Evolutionary conservation across 2,329 filamentous ascomycete genomes (phyloP), one percentile per base, ranked within the genome.

Genomic region (Alternaria triticina): DNA sequence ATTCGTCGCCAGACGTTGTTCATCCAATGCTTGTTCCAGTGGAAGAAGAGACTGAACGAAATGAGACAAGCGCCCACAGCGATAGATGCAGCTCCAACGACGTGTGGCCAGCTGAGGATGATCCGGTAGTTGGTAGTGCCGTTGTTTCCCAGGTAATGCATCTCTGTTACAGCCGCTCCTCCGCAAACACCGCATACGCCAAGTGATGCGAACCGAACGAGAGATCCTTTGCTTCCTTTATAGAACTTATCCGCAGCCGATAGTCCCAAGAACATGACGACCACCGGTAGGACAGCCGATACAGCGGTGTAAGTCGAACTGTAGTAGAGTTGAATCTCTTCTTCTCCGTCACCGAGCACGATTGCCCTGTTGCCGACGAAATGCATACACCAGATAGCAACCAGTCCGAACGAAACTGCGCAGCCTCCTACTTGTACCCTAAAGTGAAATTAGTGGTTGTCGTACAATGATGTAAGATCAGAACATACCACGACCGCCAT

Each of bases 101-200:
- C 86, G 73, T 89, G 88, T 22, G 80, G 81, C 13, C 82, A 74
- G 4, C 81, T 78, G 70, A 94, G 94, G 11, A 83, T 80, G 70
- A 91, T 90, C 5, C 76, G 80, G 74, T 96, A 97, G 76, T 96
- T 95, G 27, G 85, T 85, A 65, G 95, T 93, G 33, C 92, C 93
- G 30, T 91, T 87, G 75, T 96, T 94, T n/a, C 92, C 92, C 17
- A 95, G 83, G 73, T 96, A 96, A 77, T 96, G 92, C 93, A 96
- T 96, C 30, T 90, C 91, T 63, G 91, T 93, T 54, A 96, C 90
- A 22, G 92, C 90, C 6, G 89, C 83, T 13, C 93, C 93, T 2
- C 91, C 90, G 46, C 94, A 83, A 1, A 88, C 74, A 7, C 93
- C 92, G 9, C 91, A 90, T 6, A 87, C 74, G 8, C 85, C 74